Evolutionary conservation across 2,329 filamentous ascomycete species (phyloP), one percentile per base, ranked within the genome.

Genomic region (Emmonsiellopsis sp.): DNA sequence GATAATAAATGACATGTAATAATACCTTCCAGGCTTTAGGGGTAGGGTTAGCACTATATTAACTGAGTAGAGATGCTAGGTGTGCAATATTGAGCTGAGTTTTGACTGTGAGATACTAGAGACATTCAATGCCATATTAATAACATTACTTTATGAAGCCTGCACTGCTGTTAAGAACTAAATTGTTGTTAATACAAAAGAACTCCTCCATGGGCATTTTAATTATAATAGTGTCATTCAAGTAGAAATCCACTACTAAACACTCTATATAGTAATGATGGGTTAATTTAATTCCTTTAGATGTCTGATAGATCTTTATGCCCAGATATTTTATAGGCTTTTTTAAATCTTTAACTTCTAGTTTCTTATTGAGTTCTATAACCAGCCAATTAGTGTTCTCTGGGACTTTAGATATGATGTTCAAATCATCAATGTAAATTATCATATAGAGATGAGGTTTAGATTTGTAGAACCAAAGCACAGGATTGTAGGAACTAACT

Each of bases 351-450:
- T 44, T 44, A 1, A 44, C 13, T 3, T 44, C 3, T 0, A 44
- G 11, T 27, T 44, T 44, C 1, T 6, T 21, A 13, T 0, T 5
- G 0, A 44, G 6, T 0, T 3, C 17, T 0, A 8, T 0, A 1
- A 44, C 21, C 7, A 44, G 9, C 3, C 2, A 44, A 13, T 44
- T 21, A 2, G 42, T 8, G 3, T 44, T 13, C 1, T 5, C 8
- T 1, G 17, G 6, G 3, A 5, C 10, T 5, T 44, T 13, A 0
- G 17, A 9, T 4, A 44, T 13, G 3, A 44, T 44, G n/a, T 44
- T 9, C 7, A 44, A 13, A 11, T 44, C 6, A 13, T 44, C 21
- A 6, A 44, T 2, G 1, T 44, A 44, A 2, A 44, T 44, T 0
- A 11, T 44, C 42, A 44, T 44, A 17, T 17, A 17, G 2, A 17